Evolutionary conservation across 1,284 basidiomycete species (phyloP).

Genomic region (Sanghuangporus sanghuang): DNA sequence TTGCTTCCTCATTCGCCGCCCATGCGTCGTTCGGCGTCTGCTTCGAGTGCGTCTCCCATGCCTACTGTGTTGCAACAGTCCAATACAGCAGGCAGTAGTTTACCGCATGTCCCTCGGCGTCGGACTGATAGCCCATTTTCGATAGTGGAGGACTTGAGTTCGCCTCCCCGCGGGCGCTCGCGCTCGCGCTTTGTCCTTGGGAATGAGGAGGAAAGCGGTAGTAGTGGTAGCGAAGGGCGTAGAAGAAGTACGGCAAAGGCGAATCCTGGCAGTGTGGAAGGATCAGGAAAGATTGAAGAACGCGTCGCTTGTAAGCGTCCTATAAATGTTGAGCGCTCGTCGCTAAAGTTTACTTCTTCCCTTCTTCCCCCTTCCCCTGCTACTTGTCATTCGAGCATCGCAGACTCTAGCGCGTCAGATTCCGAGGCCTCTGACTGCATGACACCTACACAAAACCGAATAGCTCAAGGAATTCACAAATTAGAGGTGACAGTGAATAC

Average conservation of each 20-base stretch:
- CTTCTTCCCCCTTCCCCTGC: not conserved
- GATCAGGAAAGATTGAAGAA: not conserved
- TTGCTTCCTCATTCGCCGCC: not conserved
- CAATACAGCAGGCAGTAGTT: slow-evolving; percentile 3
- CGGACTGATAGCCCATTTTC: not conserved
- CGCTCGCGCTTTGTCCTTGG: slow-evolving; percentile 9
- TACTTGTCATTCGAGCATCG: not conserved
- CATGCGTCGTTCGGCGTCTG: slow-evolving; percentile 6
- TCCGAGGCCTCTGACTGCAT: slow-evolving; percentile 13
- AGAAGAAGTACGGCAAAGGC: not conserved
- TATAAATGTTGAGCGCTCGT: not conserved
- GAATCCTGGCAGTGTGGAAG: not conserved
- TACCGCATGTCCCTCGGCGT: slow-evolving; percentile 7
- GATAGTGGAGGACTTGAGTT: not conserved
- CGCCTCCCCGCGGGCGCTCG: not conserved
- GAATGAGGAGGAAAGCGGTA: slow-evolving; percentile 3
- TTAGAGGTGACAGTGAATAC: no score
- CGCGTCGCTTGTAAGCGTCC: slow-evolving; percentile 4
- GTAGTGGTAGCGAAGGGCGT: not conserved
- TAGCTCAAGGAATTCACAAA: not conserved
- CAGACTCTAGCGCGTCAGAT: not conserved
- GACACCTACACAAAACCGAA: slow-evolving; percentile 8
- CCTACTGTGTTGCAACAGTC: not conserved
- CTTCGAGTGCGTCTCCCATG: slow-evolving; percentile 4
- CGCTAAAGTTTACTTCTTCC: not conserved